Evolutionary conservation across 1,284 basidiomycete species (phyloP).

Genomic region (Bjerkandera adusta): DNA sequence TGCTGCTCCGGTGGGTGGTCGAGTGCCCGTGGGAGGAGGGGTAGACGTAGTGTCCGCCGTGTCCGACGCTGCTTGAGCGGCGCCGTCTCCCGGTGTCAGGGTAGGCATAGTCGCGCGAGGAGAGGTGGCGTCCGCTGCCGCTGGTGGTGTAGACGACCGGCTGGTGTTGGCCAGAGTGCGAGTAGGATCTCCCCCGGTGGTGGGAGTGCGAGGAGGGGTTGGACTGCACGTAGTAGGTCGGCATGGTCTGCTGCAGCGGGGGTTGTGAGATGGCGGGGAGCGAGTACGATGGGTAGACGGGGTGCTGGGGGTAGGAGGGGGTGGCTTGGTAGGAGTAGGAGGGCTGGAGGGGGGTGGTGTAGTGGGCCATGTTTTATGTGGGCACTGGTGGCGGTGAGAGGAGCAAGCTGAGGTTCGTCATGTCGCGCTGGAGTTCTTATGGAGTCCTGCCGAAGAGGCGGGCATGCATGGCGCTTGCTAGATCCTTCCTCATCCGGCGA

Average conservation of each 20-base stretch:
- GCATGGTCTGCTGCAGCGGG: slow-evolving; percentile 16
- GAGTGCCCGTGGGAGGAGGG: slow-evolving; percentile 1
- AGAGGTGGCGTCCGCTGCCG: slow-evolving; percentile 3
- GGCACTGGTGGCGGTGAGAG: slow-evolving; percentile 14
- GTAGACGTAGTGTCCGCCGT: slow-evolving; percentile 11
- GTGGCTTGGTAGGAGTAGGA: slow-evolving; percentile 8
- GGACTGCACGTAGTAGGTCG: slow-evolving; percentile 24
- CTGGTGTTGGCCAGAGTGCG: slow-evolving; percentile 11
- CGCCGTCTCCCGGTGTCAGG: slow-evolving; percentile 7
- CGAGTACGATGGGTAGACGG: slow-evolving; percentile 10
- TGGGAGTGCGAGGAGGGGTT: slow-evolving; percentile 18
- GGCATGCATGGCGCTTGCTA: no score
- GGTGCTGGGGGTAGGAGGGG: slow-evolving; percentile 1
- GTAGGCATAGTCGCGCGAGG: slow-evolving; percentile 13
- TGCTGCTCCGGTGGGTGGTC: not conserved
- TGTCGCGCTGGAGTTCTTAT: slow-evolving; percentile 3
- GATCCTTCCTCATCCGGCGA: no score
- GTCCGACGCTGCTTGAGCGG: slow-evolving; percentile 12
- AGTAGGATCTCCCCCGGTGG: slow-evolving; percentile 22
- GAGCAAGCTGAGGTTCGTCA: slow-evolving; percentile 10
- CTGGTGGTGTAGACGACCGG: slow-evolving; percentile 13
- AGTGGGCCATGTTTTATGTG: slow-evolving; percentile 15
- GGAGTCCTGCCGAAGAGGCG: not conserved
- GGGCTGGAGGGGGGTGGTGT: slow-evolving; percentile 9
- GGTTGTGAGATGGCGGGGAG: not conserved